Evolutionary conservation across 768 basidiomycete species (phyloP), one percentile per base, ranked within the genome.

Genomic region (Cyclocybe aegerita): DNA sequence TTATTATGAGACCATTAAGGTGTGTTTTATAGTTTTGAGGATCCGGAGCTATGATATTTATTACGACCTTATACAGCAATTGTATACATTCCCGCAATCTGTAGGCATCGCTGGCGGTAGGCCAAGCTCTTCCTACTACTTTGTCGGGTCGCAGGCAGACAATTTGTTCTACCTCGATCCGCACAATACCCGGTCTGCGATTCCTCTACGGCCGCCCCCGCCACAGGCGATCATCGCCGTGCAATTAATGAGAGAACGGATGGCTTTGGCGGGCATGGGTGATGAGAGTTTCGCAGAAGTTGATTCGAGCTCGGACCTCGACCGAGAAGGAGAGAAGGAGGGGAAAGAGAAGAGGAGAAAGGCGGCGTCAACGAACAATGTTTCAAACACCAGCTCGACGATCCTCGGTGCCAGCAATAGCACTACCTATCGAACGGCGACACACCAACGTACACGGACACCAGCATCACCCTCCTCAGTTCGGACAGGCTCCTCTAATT

Each of bases 41-140:
- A 36, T 30, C 49, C 15, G 10, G 44, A 15, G n/a, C 9, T 17
- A 39, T 39, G 9, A 7, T 7, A 16, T 9, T 47, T 10, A 11
- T 10, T 33, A 43, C 29, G 46, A 33, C 50, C n/a, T 51, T 39
- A 0, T 52, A 6, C 58, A 96, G 93, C 75, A 80, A 17, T 66
- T 98, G 31, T 98, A 94, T 65, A 90, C 89, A 0, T 93, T 94
- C 68, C 95, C 95, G 0, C 96, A 98, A 70, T 92, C 89, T 2
- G 89, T 97, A 34, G 97, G 96, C 36, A 98, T 99, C 47, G 94
- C 96, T 0, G 96, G 97, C 35, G 96, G 96, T 2, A 81, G 97
- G 15, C 97, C 96, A 0, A 90, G 90, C n/a, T 95, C 92, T 0
- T 97, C 94, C 0, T 98, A 97, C 67, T 99, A 98, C 68, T 99